These are phyloP conservation scores for Eimeria praecox DNA, from an alignment of 169 alveolate genomes.

Conservation along the genomic window DNA sequence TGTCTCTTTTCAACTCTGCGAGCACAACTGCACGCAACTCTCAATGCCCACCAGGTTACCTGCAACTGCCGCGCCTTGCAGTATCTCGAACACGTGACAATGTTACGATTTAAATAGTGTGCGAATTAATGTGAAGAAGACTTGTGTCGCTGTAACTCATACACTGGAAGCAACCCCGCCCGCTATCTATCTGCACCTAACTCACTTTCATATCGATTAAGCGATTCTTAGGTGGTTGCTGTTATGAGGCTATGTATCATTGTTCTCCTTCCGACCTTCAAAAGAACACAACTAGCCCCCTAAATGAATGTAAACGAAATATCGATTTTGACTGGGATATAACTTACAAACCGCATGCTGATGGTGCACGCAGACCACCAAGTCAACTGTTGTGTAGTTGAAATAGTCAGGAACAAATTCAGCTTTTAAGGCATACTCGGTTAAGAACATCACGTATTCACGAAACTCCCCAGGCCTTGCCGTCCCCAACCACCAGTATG, in stretches of 20 bases:
- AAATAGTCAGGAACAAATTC: background rate
- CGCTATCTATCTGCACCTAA: background rate
- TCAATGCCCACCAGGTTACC: background rate
- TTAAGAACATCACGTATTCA: background rate
- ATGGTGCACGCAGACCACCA: background rate
- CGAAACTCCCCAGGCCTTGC: background rate
- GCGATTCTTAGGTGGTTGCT: background rate
- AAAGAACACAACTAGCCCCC: background rate
- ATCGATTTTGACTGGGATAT: background rate
- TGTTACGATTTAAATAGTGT: background rate
- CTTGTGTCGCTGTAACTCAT: background rate
- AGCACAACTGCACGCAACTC: background rate
- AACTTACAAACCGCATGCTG: background rate
- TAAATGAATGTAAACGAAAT: background rate
- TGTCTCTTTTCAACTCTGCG: background rate
- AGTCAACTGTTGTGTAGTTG: background rate
- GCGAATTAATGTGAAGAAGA: background rate
- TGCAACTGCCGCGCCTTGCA: background rate
- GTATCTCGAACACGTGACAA: background rate
- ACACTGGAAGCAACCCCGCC: background rate
- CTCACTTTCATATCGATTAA: background rate
- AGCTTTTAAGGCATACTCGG: background rate
- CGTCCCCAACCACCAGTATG: background rate
- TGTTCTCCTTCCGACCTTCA: background rate
- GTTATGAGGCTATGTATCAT: background rate